Percentiles rank a stretch among this genome's conserved stretches.
Conservation (phyloP, 2,329 filamentous ascomycete genomes). For the Aspergillus puulaauensis region DNA sequence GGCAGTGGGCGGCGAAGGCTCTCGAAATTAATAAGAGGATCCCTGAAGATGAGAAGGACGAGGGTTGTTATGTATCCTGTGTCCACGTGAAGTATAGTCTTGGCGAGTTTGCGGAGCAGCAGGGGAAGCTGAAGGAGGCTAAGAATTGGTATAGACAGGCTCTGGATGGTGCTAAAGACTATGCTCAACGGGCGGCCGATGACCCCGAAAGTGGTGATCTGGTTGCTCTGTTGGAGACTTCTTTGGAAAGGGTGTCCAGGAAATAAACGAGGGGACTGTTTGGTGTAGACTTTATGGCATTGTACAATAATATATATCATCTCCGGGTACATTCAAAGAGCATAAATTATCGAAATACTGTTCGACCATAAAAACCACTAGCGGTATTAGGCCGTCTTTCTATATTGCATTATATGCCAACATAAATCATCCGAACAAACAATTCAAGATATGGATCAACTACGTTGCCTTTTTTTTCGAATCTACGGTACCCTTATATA, state of each 20-base stretch:
- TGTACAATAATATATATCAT: conserved; percentile 6
- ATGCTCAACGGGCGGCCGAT: conserved; percentile 36
- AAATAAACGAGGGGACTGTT: conserved; percentile 1
- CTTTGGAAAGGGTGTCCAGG: conserved; percentile 30
- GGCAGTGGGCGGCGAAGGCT: conserved; percentile 77
- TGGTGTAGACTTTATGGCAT: not conserved
- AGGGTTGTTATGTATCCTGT: conserved; percentile 82
- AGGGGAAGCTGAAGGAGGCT: conserved; percentile 65
- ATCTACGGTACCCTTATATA: not conserved
- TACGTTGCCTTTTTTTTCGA: not conserved
- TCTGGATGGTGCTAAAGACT: conserved; percentile 54
- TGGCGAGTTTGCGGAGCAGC: conserved; percentile 77
- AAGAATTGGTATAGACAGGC: conserved; percentile 68
- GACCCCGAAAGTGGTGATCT: not conserved
- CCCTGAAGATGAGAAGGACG: conserved; percentile 63
- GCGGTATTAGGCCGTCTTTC: no score
- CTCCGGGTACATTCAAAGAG: no score
- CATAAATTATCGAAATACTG: no score
- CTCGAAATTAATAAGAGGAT: conserved; percentile 66
- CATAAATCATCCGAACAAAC: not conserved
- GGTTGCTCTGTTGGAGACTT: not conserved
- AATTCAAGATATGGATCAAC: not conserved
- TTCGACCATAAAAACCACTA: no score
- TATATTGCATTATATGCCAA: no score
- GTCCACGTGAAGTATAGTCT: conserved; percentile 83